Base-by-base conservation (phyloP, 2,329 filamentous ascomycete species). In the Arthrobotrys pseudoclavata region DNA sequence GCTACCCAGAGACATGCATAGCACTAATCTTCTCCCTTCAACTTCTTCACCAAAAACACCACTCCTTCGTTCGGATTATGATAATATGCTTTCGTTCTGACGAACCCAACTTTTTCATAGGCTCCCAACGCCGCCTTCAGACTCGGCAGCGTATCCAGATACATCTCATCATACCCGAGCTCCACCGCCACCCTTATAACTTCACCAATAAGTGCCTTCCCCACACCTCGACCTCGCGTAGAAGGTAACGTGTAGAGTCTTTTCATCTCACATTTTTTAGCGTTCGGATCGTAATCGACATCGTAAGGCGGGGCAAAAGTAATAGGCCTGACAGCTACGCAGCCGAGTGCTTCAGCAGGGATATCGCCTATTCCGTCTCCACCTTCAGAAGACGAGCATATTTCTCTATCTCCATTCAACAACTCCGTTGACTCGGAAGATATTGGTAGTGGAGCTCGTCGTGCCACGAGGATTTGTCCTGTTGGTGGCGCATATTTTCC, bases 41-140 rank as follows among this genome's bases (percentile, higher is more conserved):
- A 42, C 50, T 55, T 57, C 68, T 77, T 75, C 47, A 66, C 84
- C 80, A 89, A 83, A 80, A 89, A 90, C 15, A 86, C 83, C 5
- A 87, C 88, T 29, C 84, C 85, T 62, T 86, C 83, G 40, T 89
- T 79, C 4, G 87, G 87, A 37, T 86, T 89, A 13, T 87, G 84
- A 82, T 90, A 89, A 80, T 90, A 90, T 24, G 84, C 81, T 47
- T 84, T 83, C 45, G 86, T 85, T 79, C 87, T 85, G 78, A 83
- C 82, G 82, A 90, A 90, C 0, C 88, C 88, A 76, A 85, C 81
- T 3, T 81, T 81, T 60, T 81, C 81, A 82, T 90, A 90, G 79
- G 89, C 79, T 34, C 80, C 82, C 74, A 84, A 84, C 20, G 88
- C 88, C 10, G 84, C 83, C 12, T 78, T 81, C 88, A 90, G 90